Base-by-base conservation (phyloP, 306 rosid species). In the Rubus parviflorus region DNA sequence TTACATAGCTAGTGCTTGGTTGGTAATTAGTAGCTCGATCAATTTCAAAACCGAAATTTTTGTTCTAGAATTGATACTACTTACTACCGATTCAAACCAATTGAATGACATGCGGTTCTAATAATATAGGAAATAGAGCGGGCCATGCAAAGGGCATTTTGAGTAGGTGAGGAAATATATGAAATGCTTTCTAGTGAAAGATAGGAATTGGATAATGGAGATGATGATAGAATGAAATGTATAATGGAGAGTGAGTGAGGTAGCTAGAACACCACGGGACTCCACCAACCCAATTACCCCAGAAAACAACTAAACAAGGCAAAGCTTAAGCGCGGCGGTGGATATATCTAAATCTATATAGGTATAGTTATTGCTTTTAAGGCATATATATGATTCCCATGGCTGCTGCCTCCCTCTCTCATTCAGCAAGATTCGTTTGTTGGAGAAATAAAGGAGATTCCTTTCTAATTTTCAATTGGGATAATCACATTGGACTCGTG, bases 301-400 rank as follows among this genome's bases (percentile, higher is more conserved):
- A 1, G 41, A 61, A 61, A 61, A 30, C 17, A 61, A 61, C 40
- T 68, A 14, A 42, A 5, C 77, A 23, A 58, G 42, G 57, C 37
- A 60, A 40, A 40, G 70, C 58, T 30, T 30, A 30, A 30, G 35
- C 38, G 75, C 81, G 69, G 81, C 65, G 81, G 45, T 53, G 74
- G 45, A 13, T 14, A 54, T 17, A 30, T 30, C 35, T 30, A 30
- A 1, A 25, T 1, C 1, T 30, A 30, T 37, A 48, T n/a, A 11
- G 41, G 8, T 14, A n/a, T 57, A 20, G 37, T 15, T 57, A 8
- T 30, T 30, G 37, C 63, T 57, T 57, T 57, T 22, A 57, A 57
- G 15, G 37, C 16, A 20, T 56, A 13, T 13, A 20, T 20, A 20
- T 56, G 62, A 56, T 56, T 56, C 62, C 35, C 35, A 56, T 22